phyloP scores from a whole-genome alignment of 306 rosid genomes.

The Rosa multiflora region DNA sequence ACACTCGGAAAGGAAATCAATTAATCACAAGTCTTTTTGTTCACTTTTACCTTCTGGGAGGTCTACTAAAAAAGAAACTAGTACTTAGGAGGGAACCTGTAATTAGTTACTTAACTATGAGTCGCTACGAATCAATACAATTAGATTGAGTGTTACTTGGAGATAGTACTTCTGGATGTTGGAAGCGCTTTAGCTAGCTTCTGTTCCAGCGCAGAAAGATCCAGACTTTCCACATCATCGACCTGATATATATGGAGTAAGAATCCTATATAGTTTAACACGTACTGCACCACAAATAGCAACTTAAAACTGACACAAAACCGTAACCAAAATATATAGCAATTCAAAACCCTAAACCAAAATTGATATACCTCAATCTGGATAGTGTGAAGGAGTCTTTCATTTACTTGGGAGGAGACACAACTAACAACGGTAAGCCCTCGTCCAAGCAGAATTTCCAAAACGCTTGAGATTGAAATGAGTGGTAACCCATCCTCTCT shows the following conservation, averaged over 20 bases:
- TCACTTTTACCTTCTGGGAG: neutral
- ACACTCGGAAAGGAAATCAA: neutral
- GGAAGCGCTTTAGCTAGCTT: slow-evolving; percentile 44
- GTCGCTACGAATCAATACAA: neutral
- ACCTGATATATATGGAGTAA: slow-evolving; percentile 37
- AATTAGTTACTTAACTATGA: neutral
- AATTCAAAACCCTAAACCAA: neutral
- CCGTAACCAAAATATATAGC: neutral
- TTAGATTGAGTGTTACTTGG: neutral
- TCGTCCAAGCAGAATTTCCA: slow-evolving; percentile 38
- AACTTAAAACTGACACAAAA: neutral
- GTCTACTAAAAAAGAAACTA: neutral
- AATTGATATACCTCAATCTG: slow-evolving; percentile 45
- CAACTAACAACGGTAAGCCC: slow-evolving; percentile 47
- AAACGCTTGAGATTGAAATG: slow-evolving; percentile 32
- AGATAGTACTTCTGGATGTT: slow-evolving; percentile 6
- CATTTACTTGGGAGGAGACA: slow-evolving; percentile 44
- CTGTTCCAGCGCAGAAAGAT: slow-evolving; percentile 43
- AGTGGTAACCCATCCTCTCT: slow-evolving; percentile 28
- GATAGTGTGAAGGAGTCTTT: slow-evolving; percentile 44
- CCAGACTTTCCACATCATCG: slow-evolving; percentile 24
- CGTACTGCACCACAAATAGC: neutral
- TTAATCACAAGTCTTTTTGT: neutral
- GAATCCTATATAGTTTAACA: neutral
- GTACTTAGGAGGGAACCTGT: neutral